phyloP scores from a whole-genome alignment of 2,329 filamentous ascomycete genomes.

The Botrytis squamosa region DNA sequence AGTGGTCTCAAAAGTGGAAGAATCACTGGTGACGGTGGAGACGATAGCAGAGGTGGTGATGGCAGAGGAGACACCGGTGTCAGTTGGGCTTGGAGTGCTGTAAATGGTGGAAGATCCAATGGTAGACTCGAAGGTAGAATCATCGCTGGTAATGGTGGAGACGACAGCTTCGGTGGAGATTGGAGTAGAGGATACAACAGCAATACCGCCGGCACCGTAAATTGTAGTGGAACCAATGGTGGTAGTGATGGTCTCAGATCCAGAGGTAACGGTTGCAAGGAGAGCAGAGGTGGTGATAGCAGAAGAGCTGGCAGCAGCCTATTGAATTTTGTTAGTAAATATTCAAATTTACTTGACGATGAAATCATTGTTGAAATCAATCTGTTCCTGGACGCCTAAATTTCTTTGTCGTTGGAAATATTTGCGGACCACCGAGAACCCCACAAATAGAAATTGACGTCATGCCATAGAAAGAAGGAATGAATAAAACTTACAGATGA shows the following conservation, averaged over 20 bases:
- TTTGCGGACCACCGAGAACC: neutral
- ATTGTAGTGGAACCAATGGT: constrained; percentile 30
- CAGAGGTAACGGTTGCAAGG: constrained; percentile 25
- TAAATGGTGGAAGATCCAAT: constrained; percentile 35
- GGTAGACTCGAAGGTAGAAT: constrained; percentile 30
- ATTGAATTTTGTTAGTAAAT: constrained; percentile 11
- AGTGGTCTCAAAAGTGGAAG: constrained; percentile 26
- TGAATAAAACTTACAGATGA: constrained; percentile 14
- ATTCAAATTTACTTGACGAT: neutral
- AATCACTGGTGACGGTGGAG: constrained; percentile 25
- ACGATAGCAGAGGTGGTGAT: constrained; percentile 25
- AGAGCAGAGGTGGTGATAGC: constrained; percentile 31
- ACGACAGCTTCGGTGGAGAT: constrained; percentile 34
- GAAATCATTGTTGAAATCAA: constrained; percentile 1
- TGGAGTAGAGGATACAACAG: constrained; percentile 17
- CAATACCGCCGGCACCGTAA: constrained; percentile 24
- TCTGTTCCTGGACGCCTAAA: neutral
- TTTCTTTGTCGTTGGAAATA: neutral
- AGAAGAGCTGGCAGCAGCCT: constrained; percentile 22
- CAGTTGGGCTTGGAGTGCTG: constrained; percentile 16
- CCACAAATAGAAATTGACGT: neutral
- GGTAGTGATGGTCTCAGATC: constrained; percentile 24
- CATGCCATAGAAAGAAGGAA: neutral
- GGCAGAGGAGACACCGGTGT: constrained; percentile 17
- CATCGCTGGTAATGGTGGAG: constrained; percentile 29